Evolutionary conservation across 2,329 filamentous ascomycete genomes (phyloP).

Genomic region (Cladosporium phlei): DNA sequence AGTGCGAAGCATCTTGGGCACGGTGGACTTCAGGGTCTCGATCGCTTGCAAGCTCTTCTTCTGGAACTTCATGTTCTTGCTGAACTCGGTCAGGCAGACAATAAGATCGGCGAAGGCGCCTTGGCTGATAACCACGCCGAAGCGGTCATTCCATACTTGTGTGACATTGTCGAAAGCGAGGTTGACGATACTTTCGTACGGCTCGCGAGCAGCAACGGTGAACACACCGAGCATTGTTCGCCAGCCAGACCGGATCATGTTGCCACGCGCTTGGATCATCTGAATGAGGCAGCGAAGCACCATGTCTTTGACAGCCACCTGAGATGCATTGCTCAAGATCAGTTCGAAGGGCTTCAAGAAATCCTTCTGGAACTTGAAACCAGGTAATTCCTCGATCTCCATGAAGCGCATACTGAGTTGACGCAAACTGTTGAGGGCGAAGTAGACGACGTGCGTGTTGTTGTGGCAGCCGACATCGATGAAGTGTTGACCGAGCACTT

Average conservation of each 20-base stretch:
- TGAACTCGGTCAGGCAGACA: slow-evolving; percentile 95
- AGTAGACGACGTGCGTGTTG: slow-evolving; percentile 96
- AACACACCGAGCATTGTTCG: slow-evolving; percentile 99
- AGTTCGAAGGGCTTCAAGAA: slow-evolving; percentile 98
- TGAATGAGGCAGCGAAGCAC: slow-evolving; percentile 92
- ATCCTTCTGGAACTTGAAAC: slow-evolving; percentile 99
- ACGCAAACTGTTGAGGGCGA: slow-evolving; percentile 88
- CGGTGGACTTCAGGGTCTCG: slow-evolving; percentile 87
- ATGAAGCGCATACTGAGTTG: slow-evolving; percentile 98
- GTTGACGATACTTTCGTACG: slow-evolving; percentile 92
- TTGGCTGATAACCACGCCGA: slow-evolving; percentile 92
- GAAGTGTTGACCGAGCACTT: slow-evolving; percentile 95
- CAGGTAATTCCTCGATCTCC: slow-evolving; percentile 94
- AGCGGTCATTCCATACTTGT: slow-evolving; percentile 90
- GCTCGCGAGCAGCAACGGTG: slow-evolving; percentile 87
- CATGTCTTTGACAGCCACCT: slow-evolving; percentile 95
- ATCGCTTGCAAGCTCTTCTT: slow-evolving; percentile 97
- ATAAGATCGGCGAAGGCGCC: slow-evolving; percentile 95
- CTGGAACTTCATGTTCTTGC: slow-evolving; percentile 97
- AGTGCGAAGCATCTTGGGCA: slow-evolving; percentile 90
- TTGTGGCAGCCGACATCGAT: slow-evolving; percentile 95
- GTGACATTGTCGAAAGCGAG: slow-evolving; percentile 95
- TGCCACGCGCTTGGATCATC: slow-evolving; percentile 95
- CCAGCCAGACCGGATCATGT: slow-evolving; percentile 97
- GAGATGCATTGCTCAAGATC: slow-evolving; percentile 87